Base-by-base conservation (phyloP, 495 filamentous ascomycete species). In the Saxispiralis lemnorum region DNA sequence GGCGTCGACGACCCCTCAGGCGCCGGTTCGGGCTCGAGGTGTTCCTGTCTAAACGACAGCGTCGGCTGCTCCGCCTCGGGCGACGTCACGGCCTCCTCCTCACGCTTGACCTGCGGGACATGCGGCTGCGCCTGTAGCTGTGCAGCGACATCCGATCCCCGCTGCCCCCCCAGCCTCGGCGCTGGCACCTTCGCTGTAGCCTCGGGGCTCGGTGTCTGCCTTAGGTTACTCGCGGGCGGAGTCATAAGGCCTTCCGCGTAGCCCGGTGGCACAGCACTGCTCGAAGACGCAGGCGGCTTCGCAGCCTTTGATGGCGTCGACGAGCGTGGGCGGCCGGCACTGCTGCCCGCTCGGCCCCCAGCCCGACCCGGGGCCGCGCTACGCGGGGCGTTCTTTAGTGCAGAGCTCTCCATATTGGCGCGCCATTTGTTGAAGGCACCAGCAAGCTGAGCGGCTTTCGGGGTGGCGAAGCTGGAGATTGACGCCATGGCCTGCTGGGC, bases 231-330 rank as follows among this genome's bases (percentile, higher is more conserved):
- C 24, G 76, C 70, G 11, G 84, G 85, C 14, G 86, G 83, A 3
- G 86, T 93, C 63, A 93, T 60, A 13, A 93, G 73, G 2, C 86
- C 84, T 0, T 82, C 79, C 18, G 84, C 68, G 48, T 76, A 75
- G 20, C 63, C 51, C 16, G 19, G 5, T 1, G 63, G 62, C 6
- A 59, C 49, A 24, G 64, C 51, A 2, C 64, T 60, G 24, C 36
- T 9, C 1, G 46, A 2, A 11, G 30, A 13, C 38, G 45, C 18
- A 6, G 45, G 15, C 24, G 4, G 24, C 24, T 28, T 28, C 5
- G 24, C 4, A 28, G 24, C 24, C 21, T 30, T 43, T 4, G 40
- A 40, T 15, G 47, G 43, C 7, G 47, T 48, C 7, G 16, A 17
- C 2, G 43, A 43, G 10, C 43, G 30, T 18, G 42, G 17, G 1